Evolutionary conservation across 2,329 filamentous ascomycete species (phyloP).

Genomic region (Pleoardoris graminearum): DNA sequence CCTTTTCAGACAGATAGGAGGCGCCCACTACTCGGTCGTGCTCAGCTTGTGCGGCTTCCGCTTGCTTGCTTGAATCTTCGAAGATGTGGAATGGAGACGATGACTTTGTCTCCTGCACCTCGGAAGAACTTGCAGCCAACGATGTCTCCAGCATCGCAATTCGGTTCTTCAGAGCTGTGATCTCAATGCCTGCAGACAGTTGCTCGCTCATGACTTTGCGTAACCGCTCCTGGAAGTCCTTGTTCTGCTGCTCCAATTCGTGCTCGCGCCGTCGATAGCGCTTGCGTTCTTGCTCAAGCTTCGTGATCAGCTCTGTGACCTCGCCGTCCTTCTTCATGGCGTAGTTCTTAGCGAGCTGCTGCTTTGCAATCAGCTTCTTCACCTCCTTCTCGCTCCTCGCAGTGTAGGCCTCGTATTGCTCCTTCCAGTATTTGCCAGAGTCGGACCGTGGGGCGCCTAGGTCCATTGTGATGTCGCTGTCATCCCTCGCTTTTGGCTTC

Average conservation of each 20-base stretch:
- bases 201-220: constrained; percentile 41
- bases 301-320: constrained; percentile 65
- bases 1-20: constrained; percentile 21
- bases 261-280: constrained; percentile 68
- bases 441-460: constrained; percentile 73
- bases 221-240: constrained; percentile 46
- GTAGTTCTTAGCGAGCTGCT: constrained; percentile 76
- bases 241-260: constrained; percentile 63
- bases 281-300: constrained; percentile 69
- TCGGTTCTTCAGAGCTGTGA: constrained; percentile 39
- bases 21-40: constrained; percentile 15
- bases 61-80: constrained; percentile 34
- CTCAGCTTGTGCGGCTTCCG: constrained; percentile 13
- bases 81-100: constrained; percentile 33
- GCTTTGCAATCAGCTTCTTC: constrained; percentile 77
- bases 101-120: constrained; percentile 19
- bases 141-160: constrained; percentile 36
- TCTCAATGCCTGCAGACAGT: constrained; percentile 35
- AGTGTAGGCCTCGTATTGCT: constrained; percentile 74
- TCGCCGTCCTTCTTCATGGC: constrained; percentile 77
- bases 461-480: constrained; percentile 69
- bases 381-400: constrained; percentile 72
- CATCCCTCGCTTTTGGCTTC: constrained; percentile 47
- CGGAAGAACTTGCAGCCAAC: constrained; percentile 18
- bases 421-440: constrained; percentile 80